Conservation (phyloP, 768 basidiomycete genomes). For the Calocybe cyanea region DNA sequence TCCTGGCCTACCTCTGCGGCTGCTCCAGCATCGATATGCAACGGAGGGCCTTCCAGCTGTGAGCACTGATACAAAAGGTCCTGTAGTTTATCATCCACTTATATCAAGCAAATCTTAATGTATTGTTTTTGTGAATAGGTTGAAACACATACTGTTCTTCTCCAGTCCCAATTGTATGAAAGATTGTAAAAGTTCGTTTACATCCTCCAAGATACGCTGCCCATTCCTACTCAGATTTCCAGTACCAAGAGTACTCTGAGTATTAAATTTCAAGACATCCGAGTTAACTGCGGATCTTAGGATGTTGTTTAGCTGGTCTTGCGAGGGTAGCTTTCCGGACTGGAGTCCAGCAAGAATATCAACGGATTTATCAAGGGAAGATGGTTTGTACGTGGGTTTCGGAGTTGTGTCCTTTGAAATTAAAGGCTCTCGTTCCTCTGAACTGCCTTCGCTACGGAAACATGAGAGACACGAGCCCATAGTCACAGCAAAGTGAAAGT, state of each 20-base stretch:
- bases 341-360: conserved; percentile 33
- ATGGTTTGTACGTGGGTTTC: conserved; percentile 5
- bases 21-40: conserved; percentile 16
- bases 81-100: conserved; percentile 36
- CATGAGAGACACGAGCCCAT: conserved; percentile 17
- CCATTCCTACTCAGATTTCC: conserved; percentile 27
- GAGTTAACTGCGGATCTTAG: conserved; percentile 24
- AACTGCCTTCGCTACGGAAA: neutral
- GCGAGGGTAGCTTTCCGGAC: conserved; percentile 36
- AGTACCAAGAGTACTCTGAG: conserved; percentile 13
- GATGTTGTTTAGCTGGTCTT: conserved; percentile 28
- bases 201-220: conserved; percentile 23
- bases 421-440: conserved; percentile 17
- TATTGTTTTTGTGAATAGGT: neutral
- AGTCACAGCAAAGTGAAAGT: neutral
- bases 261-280: conserved; percentile 19
- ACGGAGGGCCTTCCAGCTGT: conserved; percentile 16
- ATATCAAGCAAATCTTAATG: neutral
- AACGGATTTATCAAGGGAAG: conserved; percentile 26
- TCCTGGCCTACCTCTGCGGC: conserved; percentile 14
- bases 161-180: conserved; percentile 30
- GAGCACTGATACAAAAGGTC: conserved; percentile 28
- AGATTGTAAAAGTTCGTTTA: conserved; percentile 28
- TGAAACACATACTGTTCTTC: conserved; percentile 33
- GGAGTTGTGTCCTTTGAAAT: conserved; percentile 12